Evolutionary conservation across 139 green algal genomes (phyloP).

Genomic region (Pseudopediastrum boryanum): DNA sequence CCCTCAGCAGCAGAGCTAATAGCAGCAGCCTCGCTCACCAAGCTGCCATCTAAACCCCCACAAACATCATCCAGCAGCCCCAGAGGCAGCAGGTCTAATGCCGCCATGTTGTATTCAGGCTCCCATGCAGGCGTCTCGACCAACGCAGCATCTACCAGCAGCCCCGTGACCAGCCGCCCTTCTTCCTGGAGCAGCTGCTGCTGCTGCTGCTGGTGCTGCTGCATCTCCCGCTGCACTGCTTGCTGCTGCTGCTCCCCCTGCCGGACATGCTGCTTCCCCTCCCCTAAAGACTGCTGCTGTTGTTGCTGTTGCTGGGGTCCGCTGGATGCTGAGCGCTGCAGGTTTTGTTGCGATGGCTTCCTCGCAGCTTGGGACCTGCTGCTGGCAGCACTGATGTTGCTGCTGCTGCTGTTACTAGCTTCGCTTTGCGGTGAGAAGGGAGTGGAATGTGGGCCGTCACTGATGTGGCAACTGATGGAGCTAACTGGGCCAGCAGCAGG

Average conservation of each 20-base stretch:
- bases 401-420: not conserved
- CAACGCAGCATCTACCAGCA: too few relatives aligned
- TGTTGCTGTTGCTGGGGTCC: slow-evolving; percentile 11
- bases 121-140: too few relatives aligned
- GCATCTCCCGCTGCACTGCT: not conserved
- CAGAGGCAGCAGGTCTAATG: slow-evolving; percentile 27
- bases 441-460: not conserved
- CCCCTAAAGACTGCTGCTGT: slow-evolving; percentile 14
- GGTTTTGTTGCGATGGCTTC: slow-evolving; percentile 5
- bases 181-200: not conserved
- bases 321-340: not conserved
- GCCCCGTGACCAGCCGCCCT: not conserved
- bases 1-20: not conserved
- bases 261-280: not conserved
- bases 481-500: too few relatives aligned
- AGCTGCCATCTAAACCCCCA: slow-evolving; percentile 18
- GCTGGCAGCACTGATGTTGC: not conserved
- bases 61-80: slow-evolving; percentile 40
- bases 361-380: not conserved
- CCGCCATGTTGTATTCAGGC: too few relatives aligned
- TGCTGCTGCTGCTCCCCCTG: not conserved
- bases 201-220: slow-evolving; percentile 15
- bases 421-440: too few relatives aligned
- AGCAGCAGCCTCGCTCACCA: not conserved
- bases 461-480: not conserved